Evolutionary conservation across 257 asterid genomes (phyloP), one percentile per base, ranked within the genome.

Genomic region (Ehretia macrophylla): DNA sequence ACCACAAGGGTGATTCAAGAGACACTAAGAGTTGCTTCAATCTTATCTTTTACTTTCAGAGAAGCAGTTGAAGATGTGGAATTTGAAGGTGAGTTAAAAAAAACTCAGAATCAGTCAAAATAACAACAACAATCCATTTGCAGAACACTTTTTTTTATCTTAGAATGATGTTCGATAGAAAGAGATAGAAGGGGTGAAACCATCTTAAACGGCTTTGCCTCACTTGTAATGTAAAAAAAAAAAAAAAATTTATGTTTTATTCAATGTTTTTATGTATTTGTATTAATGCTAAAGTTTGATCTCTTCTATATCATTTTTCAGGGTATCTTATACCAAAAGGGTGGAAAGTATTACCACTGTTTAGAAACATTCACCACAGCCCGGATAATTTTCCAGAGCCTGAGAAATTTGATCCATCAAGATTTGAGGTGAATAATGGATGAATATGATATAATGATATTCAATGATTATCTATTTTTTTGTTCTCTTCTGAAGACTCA

Each of bases 321-420:
- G 91, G 87, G 35, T 83, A 83, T 51, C 60, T 75, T 11, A 83
- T 84, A 60, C 92, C 85, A 17, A 79, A 81, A 73, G 93, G 93
- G 64, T 84, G 93, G 93, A 84, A 84, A 67, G 93, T 84, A 0
- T 59, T 84, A n/a, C 93, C 93, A 47, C 93, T 84, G 4, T 84
- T 84, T 55, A 79, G 93, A 55, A 77, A 81, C 65, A 84, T 84
- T 22, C 93, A 84, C 64, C 93, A 81, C 76, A 81, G 79, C 61
- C 86, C 88, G 56, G 86, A 84, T 0, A 74, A 79, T 32, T 84
- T 81, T 76, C 63, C 78, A 5, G 88, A 84, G 68, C 93, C 93
- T 51, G 88, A 81, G 73, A 84, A 84, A 69, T 84, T 84, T 76
- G 93, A 84, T 68, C 93, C 93, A 58, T 84, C 93, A 58, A 84